phyloP scores from a whole-genome alignment of 768 basidiomycete species.

The Sutorius australiensis region DNA sequence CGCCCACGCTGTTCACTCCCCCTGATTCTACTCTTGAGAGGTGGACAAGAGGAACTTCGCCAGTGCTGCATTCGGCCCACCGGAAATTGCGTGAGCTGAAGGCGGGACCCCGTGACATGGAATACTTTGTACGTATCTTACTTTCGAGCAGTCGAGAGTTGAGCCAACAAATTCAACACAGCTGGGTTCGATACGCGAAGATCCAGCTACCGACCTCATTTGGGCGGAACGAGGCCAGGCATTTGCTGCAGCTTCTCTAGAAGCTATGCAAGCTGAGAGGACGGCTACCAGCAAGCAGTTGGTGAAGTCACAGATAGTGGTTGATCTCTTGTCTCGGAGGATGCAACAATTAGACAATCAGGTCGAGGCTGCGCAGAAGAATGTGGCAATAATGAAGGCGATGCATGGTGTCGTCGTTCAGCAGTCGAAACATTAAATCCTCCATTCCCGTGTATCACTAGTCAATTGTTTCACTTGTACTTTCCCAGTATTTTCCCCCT shows the following conservation, averaged over 20 bases:
- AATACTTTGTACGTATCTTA: neutral
- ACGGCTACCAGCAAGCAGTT: neutral
- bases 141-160: too few species aligned
- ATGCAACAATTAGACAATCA: neutral
- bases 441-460: neutral
- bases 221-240: neutral
- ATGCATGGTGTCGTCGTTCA: neutral
- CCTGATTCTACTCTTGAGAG: neutral
- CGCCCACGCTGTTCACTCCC: neutral
- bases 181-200: neutral
- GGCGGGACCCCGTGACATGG: neutral
- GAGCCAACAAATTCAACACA: neutral
- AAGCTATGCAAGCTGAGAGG: neutral
- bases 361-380: neutral
- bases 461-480: neutral
- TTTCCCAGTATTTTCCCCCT: neutral
- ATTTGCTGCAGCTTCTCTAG: neutral
- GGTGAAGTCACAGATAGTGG: neutral
- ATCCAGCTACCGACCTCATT: neutral
- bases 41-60: neutral
- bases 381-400: neutral
- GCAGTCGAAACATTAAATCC: too few species aligned
- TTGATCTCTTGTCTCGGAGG: neutral
- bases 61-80: neutral
- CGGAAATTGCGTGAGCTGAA: neutral